Base-by-base conservation (phyloP, 2,329 filamentous ascomycete species). In the Blastomyces emzantsi region DNA sequence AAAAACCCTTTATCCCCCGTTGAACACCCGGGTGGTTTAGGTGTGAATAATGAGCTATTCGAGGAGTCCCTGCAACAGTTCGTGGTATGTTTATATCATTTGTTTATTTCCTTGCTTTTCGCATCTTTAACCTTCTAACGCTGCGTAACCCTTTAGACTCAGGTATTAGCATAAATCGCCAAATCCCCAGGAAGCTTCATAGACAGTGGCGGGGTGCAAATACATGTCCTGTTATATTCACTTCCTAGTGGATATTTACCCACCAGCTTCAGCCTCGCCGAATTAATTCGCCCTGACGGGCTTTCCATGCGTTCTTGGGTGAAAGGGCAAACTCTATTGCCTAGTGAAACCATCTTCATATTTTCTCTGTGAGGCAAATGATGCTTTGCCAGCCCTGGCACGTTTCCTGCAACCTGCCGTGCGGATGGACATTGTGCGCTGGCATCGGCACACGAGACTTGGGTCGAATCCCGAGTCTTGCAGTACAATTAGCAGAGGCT, bases 1-100 rank as follows among this genome's bases (percentile, higher is more conserved):
- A 87, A 87, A 72, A 87, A 85, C 65, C 85, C 85, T 2, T 76
- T 87, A 25, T 82, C 83, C 45, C 85, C 85, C 0, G 76, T 80
- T 1, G 85, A 87, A 70, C 85, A 87, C 72, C 81, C 83, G 0
- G 81, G 82, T 11, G 85, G 85, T 15, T 74, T 85, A 41, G 85
- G 85, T 2, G 85, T 87, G 47, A 82, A 84, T 64, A 87, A 87
- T 69, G 85, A 87, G 73, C 74, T 87, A 62, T 87, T 87, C 69
- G 85, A 87, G 71, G 77, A 82, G 62, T 85, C 83, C 7, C 69
- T 81, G 49, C 78, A 81, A 69, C 78, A 80, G 64, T 81, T 81
- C 67, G 79, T 81, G 72, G 79, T 80, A 74, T 66, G 77, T 64
- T 39, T 51, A 51, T 57, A 11, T 11, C 15, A 19, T 39, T 39